Conservation (phyloP, 495 filamentous ascomycete genomes). For the Aspergillus steynii region DNA sequence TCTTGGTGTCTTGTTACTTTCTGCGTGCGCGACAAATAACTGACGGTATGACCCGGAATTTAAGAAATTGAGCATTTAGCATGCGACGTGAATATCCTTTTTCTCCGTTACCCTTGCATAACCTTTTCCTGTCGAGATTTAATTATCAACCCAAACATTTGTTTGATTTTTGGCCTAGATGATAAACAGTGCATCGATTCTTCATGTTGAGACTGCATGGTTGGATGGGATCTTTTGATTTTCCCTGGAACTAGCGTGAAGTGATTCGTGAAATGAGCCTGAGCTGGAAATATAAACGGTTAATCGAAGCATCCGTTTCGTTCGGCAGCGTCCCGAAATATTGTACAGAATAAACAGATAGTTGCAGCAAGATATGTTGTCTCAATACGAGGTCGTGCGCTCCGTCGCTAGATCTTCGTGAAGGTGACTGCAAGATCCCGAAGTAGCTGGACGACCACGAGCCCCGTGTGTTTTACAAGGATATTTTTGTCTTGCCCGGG, state of each 20-base stretch:
- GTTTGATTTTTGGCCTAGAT: constrained; percentile 14
- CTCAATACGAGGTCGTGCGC: neutral
- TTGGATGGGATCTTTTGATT: constrained; percentile 4
- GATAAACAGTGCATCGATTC: constrained; percentile 12
- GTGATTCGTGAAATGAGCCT: neutral
- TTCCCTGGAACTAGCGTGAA: constrained; percentile 7
- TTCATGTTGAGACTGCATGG: neutral
- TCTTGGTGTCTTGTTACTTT: constrained; percentile 9
- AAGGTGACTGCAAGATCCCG: neutral
- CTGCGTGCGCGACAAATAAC: constrained; percentile 14
- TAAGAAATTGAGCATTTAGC: constrained; percentile 43
- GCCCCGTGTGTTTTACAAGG: neutral
- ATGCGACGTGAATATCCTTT: constrained; percentile 43
- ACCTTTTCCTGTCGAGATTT: constrained; percentile 12
- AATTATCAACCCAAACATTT: neutral
- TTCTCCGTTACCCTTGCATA: constrained; percentile 33
- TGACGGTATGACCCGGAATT: constrained; percentile 29
- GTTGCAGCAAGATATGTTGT: neutral
- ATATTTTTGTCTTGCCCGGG: too few relatives aligned
- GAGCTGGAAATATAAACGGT: constrained; percentile 5
- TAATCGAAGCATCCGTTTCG: neutral
- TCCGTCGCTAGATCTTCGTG: neutral
- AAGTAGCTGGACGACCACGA: neutral
- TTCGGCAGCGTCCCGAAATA: neutral
- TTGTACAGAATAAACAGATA: neutral